Conservation (phyloP, 768 basidiomycete genomes). For the Pholiota conissans region DNA sequence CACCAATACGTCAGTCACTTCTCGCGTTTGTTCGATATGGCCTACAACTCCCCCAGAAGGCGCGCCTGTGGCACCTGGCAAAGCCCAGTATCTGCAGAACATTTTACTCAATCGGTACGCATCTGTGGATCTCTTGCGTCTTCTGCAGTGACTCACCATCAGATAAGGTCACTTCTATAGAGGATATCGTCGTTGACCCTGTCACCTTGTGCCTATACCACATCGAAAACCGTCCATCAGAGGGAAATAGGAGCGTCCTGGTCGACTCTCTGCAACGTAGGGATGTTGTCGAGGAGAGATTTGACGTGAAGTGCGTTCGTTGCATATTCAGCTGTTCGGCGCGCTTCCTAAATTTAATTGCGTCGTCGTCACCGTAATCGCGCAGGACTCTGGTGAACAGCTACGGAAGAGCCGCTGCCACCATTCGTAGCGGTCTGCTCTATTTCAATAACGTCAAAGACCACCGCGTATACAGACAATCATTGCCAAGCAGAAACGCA, state of each 20-base stretch:
- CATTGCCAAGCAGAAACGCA: conserved; percentile 35
- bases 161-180: conserved; percentile 27
- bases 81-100: conserved; percentile 1
- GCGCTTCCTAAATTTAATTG: conserved; percentile 2
- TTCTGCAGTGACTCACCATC: neutral
- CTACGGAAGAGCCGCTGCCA: conserved; percentile 63
- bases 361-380: neutral
- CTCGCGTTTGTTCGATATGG: conserved; percentile 1
- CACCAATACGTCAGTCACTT: conserved; percentile 4
- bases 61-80: conserved; percentile 9
- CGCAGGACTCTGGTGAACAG: conserved; percentile 57
- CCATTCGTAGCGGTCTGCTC: conserved; percentile 42
- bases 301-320: conserved; percentile 38
- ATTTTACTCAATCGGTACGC: conserved; percentile 2
- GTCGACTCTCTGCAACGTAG: conserved; percentile 43
- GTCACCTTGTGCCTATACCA: conserved; percentile 50
- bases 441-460: conserved; percentile 59
- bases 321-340: neutral
- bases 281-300: conserved; percentile 53
- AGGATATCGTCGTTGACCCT: conserved; percentile 56
- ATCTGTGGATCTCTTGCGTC: neutral
- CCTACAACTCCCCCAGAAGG: conserved; percentile 2
- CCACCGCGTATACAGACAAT: conserved; percentile 36
- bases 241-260: conserved; percentile 46
- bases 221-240: conserved; percentile 55